Evolutionary conservation across 2,329 filamentous ascomycete species (phyloP), one percentile per base, ranked within the genome.

Genomic region (Conoideocrella luteorostrata): DNA sequence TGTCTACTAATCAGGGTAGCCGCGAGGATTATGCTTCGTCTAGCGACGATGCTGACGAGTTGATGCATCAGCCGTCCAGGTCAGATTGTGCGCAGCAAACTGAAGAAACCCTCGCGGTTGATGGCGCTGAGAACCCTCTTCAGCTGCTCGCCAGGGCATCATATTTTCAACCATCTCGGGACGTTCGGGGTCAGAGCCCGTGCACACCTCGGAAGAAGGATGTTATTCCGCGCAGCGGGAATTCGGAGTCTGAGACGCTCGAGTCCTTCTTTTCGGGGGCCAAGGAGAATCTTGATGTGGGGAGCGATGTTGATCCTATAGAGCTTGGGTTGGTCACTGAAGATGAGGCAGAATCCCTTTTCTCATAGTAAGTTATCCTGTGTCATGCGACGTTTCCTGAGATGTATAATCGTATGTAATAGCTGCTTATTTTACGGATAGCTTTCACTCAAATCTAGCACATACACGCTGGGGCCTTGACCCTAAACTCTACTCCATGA

Each of bases 391-490:
- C 13, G 32, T 15, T 17, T 34, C 12, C 11, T 34, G 15, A 34
- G n/a, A 3, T 17, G 15, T 5, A 34, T 34, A n/a, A 20, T 3
- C 15, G 6, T 11, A 4, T 10, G 3, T 10, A 18, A 34, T n/a
- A 11, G 11, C 12, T 41, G 20, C 29, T 41, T 11, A 33, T 34
- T 10, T 10, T n/a, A 17, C 7, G 15, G 4, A 12, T 21, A 85
- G 81, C 54, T 88, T 86, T 52, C 79, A 85, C 54, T 71, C 80
- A 20, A 81, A 83, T 39, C 71, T 88, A 5, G 78, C 83, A 2
- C 84, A 88, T 57, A 88, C 84, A 0, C 67, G 84, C 57, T 88
- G 84, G 84, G 84, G 84, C 0, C 74, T 87, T 7, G 84, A 87
- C 51, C 80, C 82, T 1, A 59, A 74, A 12, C 66, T 87, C 4